Conservation (phyloP, 139 green algal species). For the Tetratostichococcus sp. region DNA sequence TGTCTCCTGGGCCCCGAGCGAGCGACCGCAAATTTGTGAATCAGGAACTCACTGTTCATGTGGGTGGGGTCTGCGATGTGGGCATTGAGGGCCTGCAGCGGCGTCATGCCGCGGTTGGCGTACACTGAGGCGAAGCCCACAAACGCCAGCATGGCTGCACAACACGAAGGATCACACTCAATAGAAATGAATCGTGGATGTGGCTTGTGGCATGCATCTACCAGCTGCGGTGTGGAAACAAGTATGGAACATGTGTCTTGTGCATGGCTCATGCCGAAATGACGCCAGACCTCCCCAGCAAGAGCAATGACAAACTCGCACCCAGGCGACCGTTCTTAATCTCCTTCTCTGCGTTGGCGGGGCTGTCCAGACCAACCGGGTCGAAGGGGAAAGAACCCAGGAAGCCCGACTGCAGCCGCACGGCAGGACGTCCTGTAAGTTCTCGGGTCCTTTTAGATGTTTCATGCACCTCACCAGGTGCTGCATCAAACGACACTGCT, state of each 20-base stretch:
- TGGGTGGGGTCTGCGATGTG: not conserved
- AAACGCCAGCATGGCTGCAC: not conserved
- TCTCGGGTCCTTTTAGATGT: not conserved
- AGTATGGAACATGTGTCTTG: too few relatives aligned
- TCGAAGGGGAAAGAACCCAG: slow-evolving; percentile 30
- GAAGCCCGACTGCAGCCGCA: slow-evolving; percentile 22
- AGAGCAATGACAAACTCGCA: not conserved
- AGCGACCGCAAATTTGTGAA: too few relatives aligned
- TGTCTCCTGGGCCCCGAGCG: too few relatives aligned
- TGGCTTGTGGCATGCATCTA: too few relatives aligned
- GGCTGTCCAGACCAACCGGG: slow-evolving; percentile 38
- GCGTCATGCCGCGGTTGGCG: not conserved
- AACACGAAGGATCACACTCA: not conserved
- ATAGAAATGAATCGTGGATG: too few relatives aligned
- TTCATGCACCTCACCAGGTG: too few relatives aligned
- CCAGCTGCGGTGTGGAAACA: too few relatives aligned
- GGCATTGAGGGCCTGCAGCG: not conserved
- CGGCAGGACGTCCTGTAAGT: not conserved
- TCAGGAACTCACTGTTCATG: not conserved
- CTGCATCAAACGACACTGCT: too few relatives aligned
- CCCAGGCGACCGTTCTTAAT: slow-evolving; percentile 56
- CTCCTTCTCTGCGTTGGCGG: slow-evolving; percentile 37
- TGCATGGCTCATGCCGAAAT: too few relatives aligned
- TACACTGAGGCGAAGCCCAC: not conserved
- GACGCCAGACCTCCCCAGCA: too few relatives aligned